These are phyloP conservation scores for Takashimella koratensis DNA, from an alignment of 1,284 basidiomycete genomes.

Conservation along the genomic window DNA sequence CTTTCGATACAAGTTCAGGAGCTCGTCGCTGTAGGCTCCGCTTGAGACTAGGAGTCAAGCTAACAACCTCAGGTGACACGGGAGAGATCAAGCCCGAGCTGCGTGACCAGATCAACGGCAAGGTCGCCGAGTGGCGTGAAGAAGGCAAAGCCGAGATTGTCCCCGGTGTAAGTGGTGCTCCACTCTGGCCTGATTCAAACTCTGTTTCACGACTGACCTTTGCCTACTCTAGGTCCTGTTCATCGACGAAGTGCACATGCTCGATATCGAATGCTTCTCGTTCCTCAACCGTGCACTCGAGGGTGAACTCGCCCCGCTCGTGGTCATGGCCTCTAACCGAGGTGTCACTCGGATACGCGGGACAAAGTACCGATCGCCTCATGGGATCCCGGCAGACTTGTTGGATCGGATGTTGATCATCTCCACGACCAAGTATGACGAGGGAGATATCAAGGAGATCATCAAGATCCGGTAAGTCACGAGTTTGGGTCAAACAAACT, in stretches of 20 bases:
- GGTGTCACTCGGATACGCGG: slow-evolving; percentile 93
- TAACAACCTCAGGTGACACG: slow-evolving; percentile 86
- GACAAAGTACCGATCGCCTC: slow-evolving; percentile 88
- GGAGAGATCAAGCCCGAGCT: slow-evolving; percentile 98
- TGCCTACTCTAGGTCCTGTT: slow-evolving; percentile 64
- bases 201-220: slow-evolving; percentile 2
- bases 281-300: slow-evolving; percentile 96
- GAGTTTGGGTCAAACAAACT: too few relatives aligned
- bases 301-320: slow-evolving; percentile 86
- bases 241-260: slow-evolving; percentile 97
- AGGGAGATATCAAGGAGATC: slow-evolving; percentile 84
- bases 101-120: slow-evolving; percentile 92
- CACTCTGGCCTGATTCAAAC: too few relatives aligned
- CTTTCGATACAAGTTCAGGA: too few relatives aligned
- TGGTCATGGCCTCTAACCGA: slow-evolving; percentile 97
- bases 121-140: slow-evolving; percentile 96
- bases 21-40: slow-evolving; percentile 2
- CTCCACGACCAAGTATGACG: slow-evolving; percentile 81
- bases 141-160: slow-evolving; percentile 98
- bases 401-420: slow-evolving; percentile 95
- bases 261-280: slow-evolving; percentile 98
- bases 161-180: slow-evolving; percentile 72
- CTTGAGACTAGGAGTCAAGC: too few relatives aligned
- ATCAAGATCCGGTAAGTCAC: slow-evolving; percentile 72
- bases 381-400: slow-evolving; percentile 91